Base-by-base conservation (phyloP, 768 basidiomycete species). In the Daedaleopsis nitida region DNA sequence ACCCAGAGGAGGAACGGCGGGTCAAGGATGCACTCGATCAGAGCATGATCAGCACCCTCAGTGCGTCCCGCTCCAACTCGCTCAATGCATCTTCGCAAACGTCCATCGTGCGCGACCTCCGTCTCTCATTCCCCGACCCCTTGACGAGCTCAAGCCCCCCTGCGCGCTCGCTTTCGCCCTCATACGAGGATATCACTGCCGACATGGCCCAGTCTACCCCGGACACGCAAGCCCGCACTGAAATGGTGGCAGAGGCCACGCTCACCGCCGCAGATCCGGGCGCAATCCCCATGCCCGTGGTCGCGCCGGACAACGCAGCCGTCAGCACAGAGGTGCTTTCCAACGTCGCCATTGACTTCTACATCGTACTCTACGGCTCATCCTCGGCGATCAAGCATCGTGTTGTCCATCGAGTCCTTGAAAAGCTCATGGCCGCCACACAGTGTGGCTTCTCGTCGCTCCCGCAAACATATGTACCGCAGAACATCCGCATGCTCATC, bases 61-160 rank as follows among this genome's bases (percentile, higher is more conserved):
- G 83, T 75, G 57, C 59, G 52, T 91, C 90, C 58, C 86, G 89
- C 66, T 83, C 88, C 17, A 85, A 84, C 68, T 84, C 83, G 38
- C 70, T 84, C 57, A 80, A 82, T 64, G 72, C 72, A 48, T 75
- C 74, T 43, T 34, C 70, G 57, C 75, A 76, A 58, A 73, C 77
- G 21, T 79, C 83, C 52, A 83, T 85, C 60, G 73, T 81, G 57
- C 87, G 87, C 60, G 89, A 91, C 76, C 81, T 92, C 63, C 84
- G 88, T 66, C 74, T 92, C 59, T 92, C 91, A 37, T 93, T 93
- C 76, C 91, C 91, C 42, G 91, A 93, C 75, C 91, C 91, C 61
- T 81, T 92, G 69, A 86, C 85, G 57, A 88, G 87, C 71, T 43
- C 53, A 21, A 63, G 49, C 50, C 88, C 88, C 56, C 81, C 79